Evolutionary conservation across 805 yeast species (phyloP), one percentile per base, ranked within the genome.

Genomic region (Suhomyces vadensis): DNA sequence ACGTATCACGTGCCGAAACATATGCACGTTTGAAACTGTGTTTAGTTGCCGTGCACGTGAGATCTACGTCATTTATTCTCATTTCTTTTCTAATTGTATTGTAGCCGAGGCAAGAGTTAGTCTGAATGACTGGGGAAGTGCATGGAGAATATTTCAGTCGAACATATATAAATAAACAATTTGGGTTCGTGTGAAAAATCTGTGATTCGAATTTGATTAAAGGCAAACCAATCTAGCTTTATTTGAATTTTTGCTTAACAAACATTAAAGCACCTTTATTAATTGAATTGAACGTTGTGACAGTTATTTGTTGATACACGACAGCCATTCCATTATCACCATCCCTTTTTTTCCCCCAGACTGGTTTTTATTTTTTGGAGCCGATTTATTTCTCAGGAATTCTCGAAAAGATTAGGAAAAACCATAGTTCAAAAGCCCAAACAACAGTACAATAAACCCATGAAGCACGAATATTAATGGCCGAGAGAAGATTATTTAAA

Each of bases 401-500:
- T n/a, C n/a, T n/a, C n/a, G n/a, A n/a, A n/a, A n/a, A n/a, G n/a
- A n/a, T n/a, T n/a, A n/a, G n/a, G n/a, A n/a, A n/a, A n/a, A n/a
- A n/a, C n/a, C n/a, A n/a, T n/a, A n/a, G n/a, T n/a, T n/a, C n/a
- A n/a, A n/a, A n/a, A n/a, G n/a, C n/a, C n/a, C n/a, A n/a, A n/a
- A n/a, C n/a, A n/a, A n/a, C n/a, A n/a, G n/a, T 26, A 26, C 14
- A 26, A 9, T 26, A 4, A 14, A 29, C n/a, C 14, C n/a, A 16
- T 29, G 33, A 29, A 29, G 25, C 25, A 23, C 25, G 25, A 23
- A 6, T n/a, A 8, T 26, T 31, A 17, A 71, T 71, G 76, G 64
- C 75, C 10, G 74, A 71, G 44, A 68, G 65, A 51, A 56, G 76
- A 37, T 55, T 71, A 14, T 60, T 70, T 42, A 65, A 67, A 42